Evolutionary conservation across 768 basidiomycete genomes (phyloP).

Genomic region (Tulasnella sp.): DNA sequence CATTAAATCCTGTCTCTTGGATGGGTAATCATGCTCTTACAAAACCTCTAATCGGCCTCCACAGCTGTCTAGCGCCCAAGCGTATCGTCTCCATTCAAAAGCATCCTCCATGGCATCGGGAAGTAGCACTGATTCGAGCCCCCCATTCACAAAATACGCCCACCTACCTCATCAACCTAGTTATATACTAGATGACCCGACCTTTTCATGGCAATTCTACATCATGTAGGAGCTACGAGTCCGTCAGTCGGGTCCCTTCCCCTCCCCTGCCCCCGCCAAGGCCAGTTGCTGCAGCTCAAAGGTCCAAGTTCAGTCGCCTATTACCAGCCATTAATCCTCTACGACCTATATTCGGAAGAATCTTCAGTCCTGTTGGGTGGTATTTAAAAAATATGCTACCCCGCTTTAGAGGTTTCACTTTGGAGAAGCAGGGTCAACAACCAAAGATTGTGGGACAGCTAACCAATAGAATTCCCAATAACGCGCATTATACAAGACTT

Average conservation of each 20-base stretch:
- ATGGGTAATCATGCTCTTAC: no score
- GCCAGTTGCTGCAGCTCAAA: not conserved
- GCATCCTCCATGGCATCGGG: not conserved
- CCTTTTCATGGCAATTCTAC: not conserved
- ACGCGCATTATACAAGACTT: no score
- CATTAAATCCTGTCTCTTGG: not conserved
- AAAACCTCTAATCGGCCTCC: not conserved
- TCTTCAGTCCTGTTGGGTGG: not conserved
- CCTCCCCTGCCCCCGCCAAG: not conserved
- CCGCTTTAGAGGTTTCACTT: no score
- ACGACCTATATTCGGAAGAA: not conserved
- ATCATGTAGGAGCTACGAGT: not conserved
- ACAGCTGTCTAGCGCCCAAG: not conserved
- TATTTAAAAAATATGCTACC: not conserved
- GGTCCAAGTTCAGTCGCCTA: not conserved
- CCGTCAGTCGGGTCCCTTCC: not conserved
- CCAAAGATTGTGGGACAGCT: no score
- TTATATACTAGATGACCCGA: not conserved
- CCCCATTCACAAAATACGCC: not conserved
- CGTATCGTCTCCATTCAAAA: not conserved
- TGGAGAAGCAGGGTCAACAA: no score
- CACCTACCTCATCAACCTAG: not conserved
- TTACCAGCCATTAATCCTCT: not conserved
- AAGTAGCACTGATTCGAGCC: not conserved
- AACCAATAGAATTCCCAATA: no score